phyloP scores from a whole-genome alignment of 495 filamentous ascomycete species.

The Neurospora terricola region DNA sequence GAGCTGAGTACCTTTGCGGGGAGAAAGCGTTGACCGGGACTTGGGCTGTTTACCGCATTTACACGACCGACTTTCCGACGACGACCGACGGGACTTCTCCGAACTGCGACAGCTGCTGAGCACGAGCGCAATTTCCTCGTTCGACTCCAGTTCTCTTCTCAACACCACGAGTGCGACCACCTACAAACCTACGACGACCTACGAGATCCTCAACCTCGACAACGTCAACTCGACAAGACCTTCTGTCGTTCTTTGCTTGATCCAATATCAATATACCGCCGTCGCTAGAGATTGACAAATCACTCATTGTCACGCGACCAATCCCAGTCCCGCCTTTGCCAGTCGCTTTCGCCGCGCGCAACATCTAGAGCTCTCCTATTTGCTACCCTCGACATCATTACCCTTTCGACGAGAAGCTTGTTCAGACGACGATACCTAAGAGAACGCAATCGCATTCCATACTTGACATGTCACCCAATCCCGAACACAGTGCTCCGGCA shows the following conservation, averaged over 20 bases:
- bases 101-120: background rate
- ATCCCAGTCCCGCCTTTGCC: background rate
- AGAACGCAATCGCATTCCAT: background rate
- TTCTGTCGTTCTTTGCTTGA: background rate
- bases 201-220: background rate
- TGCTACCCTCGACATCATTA: background rate
- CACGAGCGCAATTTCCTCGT: background rate
- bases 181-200: background rate
- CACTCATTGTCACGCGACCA: background rate
- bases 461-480: slow-evolving; percentile 3
- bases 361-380: background rate
- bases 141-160: background rate
- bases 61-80: background rate
- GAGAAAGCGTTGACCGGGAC: too few species aligned
- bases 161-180: background rate
- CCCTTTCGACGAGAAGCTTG: background rate
- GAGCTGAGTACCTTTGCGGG: background rate
- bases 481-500: background rate
- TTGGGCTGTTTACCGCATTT: background rate
- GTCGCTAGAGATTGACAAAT: background rate
- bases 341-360: background rate
- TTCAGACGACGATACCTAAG: background rate
- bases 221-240: background rate
- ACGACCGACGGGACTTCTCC: background rate
- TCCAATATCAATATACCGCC: background rate